Conservation (phyloP, 2,329 filamentous ascomycete species). For the Scedosporium dehoogii region DNA sequence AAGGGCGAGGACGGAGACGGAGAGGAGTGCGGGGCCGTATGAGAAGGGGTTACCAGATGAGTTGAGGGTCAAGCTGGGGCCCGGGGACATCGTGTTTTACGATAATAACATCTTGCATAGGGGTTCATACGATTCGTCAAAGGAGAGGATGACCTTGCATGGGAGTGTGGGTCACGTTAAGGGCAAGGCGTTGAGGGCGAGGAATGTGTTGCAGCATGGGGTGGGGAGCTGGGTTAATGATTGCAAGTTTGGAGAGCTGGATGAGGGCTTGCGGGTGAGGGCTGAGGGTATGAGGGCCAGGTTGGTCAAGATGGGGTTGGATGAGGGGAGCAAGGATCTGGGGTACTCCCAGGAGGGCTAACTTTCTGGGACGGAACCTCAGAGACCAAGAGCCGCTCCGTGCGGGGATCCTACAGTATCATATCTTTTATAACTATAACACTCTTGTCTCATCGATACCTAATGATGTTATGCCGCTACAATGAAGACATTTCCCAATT, state of each 20-base stretch:
- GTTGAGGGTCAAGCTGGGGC: slow-evolving; percentile 52
- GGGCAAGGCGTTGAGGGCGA: slow-evolving; percentile 46
- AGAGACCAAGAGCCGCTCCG: not conserved
- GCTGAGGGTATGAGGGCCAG: slow-evolving; percentile 56
- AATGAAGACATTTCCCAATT: not conserved
- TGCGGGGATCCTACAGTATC: not conserved
- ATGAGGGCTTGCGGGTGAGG: slow-evolving; percentile 30
- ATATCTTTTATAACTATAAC: not conserved
- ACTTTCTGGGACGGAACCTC: too few relatives aligned
- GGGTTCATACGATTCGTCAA: slow-evolving; percentile 49
- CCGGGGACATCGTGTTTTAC: slow-evolving; percentile 79
- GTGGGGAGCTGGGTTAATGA: slow-evolving; percentile 55
- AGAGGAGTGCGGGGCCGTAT: slow-evolving; percentile 58
- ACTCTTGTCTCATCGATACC: not conserved
- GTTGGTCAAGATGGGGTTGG: slow-evolving; percentile 49
- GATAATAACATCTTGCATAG: slow-evolving; percentile 81
- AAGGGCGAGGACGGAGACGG: slow-evolving; percentile 58
- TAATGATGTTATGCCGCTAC: not conserved
- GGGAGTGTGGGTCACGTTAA: slow-evolving; percentile 56
- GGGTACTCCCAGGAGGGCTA: slow-evolving; percentile 52
- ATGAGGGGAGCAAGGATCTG: slow-evolving; percentile 43
- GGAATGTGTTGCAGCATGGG: slow-evolving; percentile 68
- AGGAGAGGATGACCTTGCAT: slow-evolving; percentile 61
- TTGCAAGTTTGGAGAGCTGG: slow-evolving; percentile 43
- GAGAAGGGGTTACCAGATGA: slow-evolving; percentile 53